Conservation (phyloP, 306 rosid genomes). For the Acacia crassicarpa region DNA sequence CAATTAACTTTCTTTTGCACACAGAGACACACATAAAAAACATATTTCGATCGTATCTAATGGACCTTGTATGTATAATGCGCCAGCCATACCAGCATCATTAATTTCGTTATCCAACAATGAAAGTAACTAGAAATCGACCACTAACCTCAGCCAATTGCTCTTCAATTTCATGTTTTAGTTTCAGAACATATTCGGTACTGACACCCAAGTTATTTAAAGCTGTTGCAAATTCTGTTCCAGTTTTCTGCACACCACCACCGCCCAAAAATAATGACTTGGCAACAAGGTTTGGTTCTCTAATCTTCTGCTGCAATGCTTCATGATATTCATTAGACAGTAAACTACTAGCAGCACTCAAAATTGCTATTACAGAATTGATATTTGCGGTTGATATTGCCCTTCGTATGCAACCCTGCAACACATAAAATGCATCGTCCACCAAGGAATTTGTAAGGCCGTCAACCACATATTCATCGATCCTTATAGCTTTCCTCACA, state of each 20-base stretch:
- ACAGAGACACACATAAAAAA: neutral
- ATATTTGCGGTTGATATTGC: slow-evolving; percentile 84
- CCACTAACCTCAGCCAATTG: slow-evolving; percentile 80
- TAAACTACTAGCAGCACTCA: slow-evolving; percentile 86
- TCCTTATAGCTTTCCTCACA: slow-evolving; percentile 65
- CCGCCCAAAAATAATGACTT: slow-evolving; percentile 93
- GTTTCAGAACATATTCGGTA: slow-evolving; percentile 80
- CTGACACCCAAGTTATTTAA: slow-evolving; percentile 92
- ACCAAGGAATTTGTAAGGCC: slow-evolving; percentile 97
- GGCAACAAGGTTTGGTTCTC: slow-evolving; percentile 89
- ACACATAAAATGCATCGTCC: slow-evolving; percentile 89
- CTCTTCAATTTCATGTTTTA: slow-evolving; percentile 92
- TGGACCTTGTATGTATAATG: neutral
- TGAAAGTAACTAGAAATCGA: slow-evolving; percentile 20
- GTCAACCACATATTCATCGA: slow-evolving; percentile 72
- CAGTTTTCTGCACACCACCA: slow-evolving; percentile 79
- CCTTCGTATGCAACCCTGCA: slow-evolving; percentile 89
- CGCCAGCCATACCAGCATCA: neutral
- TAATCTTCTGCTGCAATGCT: slow-evolving; percentile 77
- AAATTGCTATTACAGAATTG: slow-evolving; percentile 78
- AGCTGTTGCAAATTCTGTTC: slow-evolving; percentile 83
- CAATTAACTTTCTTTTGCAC: neutral
- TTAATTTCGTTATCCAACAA: slow-evolving; percentile 6
- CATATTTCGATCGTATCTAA: neutral
- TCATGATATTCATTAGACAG: slow-evolving; percentile 85